A percentile compares a stretch with the other conserved stretches of the same genome.
phyloP scores from a whole-genome alignment of 208 protist genomes.

The Wallacemonas sp. region DNA sequence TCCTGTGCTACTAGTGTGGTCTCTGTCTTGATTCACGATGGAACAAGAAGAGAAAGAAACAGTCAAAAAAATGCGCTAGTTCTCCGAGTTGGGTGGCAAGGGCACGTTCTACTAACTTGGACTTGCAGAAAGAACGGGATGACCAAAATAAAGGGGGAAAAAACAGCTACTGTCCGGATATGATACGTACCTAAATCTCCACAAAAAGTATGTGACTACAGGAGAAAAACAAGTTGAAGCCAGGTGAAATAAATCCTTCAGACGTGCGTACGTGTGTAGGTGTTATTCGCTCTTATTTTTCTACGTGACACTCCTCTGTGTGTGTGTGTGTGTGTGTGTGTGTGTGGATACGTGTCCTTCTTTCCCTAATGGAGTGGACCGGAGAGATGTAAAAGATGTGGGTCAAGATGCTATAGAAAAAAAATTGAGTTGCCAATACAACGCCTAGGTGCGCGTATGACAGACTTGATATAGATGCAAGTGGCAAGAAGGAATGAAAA shows the following conservation, averaged over 20 bases:
- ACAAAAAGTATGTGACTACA: constrained; percentile 6
- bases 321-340: constrained; percentile 17
- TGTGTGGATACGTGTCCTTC: too few relatives aligned
- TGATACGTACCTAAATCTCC: neutral
- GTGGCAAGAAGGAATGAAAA: neutral
- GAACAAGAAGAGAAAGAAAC: constrained; percentile 20
- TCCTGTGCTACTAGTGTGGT: neutral
- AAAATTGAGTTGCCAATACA: too few relatives aligned
- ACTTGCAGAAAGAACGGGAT: too few relatives aligned
- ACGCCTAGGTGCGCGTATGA: neutral
- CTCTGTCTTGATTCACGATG: too few relatives aligned
- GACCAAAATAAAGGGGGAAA: neutral
- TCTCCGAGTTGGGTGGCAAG: too few relatives aligned
- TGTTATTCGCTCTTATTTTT: neutral
- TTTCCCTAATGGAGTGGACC: neutral
- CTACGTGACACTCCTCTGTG: constrained; percentile 3
- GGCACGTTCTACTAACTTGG: too few relatives aligned
- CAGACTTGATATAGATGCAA: neutral
- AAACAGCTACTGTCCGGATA: neutral
- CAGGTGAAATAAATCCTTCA: neutral
- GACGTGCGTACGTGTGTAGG: neutral
- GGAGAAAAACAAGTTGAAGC: constrained; percentile 7
- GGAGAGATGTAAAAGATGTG: neutral
- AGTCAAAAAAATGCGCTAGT: constrained; percentile 12
- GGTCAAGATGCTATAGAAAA: too few relatives aligned